phyloP scores from a whole-genome alignment of 2,329 filamentous ascomycete species.

The Trichoderma brevicompactum region DNA sequence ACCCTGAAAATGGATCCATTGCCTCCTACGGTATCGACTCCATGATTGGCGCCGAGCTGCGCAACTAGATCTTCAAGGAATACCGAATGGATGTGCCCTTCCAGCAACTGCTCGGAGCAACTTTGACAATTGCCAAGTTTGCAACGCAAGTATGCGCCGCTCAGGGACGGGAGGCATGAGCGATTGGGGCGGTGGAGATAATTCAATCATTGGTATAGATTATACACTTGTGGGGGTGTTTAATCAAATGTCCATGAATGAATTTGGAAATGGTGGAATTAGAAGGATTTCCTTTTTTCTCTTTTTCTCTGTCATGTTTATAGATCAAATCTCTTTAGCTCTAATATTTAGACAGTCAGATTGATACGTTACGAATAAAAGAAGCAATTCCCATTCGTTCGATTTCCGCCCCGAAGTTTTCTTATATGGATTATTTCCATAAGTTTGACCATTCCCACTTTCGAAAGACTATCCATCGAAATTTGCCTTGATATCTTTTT shows the following conservation, averaged over 20 bases:
- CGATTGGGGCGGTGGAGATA: neutral
- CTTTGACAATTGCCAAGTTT: slow-evolving; percentile 36
- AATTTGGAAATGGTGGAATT: neutral
- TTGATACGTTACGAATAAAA: neutral
- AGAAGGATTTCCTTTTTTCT: neutral
- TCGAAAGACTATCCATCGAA: neutral
- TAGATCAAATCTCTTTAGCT: neutral
- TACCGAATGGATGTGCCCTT: slow-evolving; percentile 46
- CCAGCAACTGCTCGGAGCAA: slow-evolving; percentile 43
- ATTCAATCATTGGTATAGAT: neutral
- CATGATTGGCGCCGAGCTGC: slow-evolving; percentile 45
- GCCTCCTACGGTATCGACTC: slow-evolving; percentile 43
- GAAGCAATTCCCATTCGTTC: neutral
- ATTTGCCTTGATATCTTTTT: neutral
- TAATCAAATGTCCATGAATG: neutral
- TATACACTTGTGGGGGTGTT: neutral
- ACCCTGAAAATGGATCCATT: slow-evolving; percentile 30
- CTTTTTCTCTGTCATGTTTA: neutral
- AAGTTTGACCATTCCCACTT: neutral
- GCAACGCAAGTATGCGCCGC: slow-evolving; percentile 20
- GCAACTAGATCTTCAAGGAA: slow-evolving; percentile 45
- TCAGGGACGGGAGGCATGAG: slow-evolving; percentile 4
- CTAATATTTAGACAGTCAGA: slow-evolving; percentile 1
- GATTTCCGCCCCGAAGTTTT: too few relatives aligned
- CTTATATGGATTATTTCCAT: neutral